Evolutionary conservation across 2,329 filamentous ascomycete genomes (phyloP).

Genomic region (Phaeoacremonium minimum): DNA sequence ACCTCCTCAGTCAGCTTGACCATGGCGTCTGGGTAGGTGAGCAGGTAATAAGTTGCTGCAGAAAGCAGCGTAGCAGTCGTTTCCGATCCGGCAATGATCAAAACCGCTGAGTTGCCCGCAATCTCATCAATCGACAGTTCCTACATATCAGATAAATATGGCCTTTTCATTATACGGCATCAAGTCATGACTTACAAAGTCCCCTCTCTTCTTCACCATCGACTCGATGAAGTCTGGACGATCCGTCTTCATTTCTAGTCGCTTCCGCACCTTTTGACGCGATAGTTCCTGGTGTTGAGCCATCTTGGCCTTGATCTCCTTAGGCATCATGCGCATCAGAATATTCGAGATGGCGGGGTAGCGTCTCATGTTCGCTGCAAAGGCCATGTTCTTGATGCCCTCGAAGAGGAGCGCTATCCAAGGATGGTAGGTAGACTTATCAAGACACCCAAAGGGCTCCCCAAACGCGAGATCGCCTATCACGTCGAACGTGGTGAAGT

Average conservation of each 20-base stretch:
- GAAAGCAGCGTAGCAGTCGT: constrained; percentile 8
- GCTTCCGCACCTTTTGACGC: constrained; percentile 6
- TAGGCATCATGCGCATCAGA: background rate
- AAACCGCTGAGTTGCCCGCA: constrained; percentile 6
- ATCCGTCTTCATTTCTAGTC: constrained; percentile 4
- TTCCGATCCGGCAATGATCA: constrained; percentile 9
- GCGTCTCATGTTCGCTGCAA: background rate
- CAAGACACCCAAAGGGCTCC: constrained; percentile 8
- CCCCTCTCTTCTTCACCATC: constrained; percentile 6
- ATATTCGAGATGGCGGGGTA: constrained; percentile 1
- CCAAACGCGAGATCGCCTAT: constrained; percentile 17
- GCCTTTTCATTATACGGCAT: background rate
- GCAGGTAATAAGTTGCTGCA: constrained; percentile 8
- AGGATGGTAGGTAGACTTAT: constrained; percentile 5
- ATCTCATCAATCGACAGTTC: constrained; percentile 12
- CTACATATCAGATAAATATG: constrained; percentile 11
- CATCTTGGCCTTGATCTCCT: constrained; percentile 1
- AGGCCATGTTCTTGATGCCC: constrained; percentile 3
- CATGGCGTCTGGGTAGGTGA: constrained; percentile 15
- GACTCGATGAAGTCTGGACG: constrained; percentile 8
- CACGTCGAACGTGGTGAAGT: constrained; percentile 26
- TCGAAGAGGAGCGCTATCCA: constrained; percentile 10
- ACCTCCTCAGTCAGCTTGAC: constrained; percentile 27
- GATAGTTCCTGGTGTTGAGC: constrained; percentile 4
- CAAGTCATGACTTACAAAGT: too few species aligned